Evolutionary conservation across 805 yeast genomes (phyloP), one percentile per base, ranked within the genome.

Genomic region (Danielia reshetovae): DNA sequence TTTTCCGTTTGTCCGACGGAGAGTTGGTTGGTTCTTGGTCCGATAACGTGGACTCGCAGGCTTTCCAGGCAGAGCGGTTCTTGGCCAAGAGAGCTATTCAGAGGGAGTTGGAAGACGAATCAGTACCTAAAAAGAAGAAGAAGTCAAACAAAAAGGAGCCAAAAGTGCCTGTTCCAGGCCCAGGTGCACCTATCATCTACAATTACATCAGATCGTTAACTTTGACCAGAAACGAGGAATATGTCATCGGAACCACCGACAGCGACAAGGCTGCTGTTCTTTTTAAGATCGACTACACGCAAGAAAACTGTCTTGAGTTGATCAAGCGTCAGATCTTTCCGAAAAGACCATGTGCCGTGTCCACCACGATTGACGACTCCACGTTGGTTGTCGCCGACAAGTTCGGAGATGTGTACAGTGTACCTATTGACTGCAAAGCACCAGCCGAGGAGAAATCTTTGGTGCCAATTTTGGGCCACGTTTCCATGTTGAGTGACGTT

Each of bases 401-500:
- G 64, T 93, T 90, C 55, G 98, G 98, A 30, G 99, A 93, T 60
- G 96, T 88, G 5, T 93, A 85, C 56, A 57, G 72, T 1, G 65
- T 86, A 24, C 62, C 71, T 2, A 60, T 78, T 18, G 62, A 62
- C 15, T 53, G 55, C 10, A 48, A 57, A 3, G 60, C 50, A 1
- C 49, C 71, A 1, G 56, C 62, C 2, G 69, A 70, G 4, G 75
- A 72, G 29, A 56, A 76, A 28, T 33, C 43, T 1, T 48, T 66
- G 32, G 72, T 66, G 24, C 97, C 97, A 2, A 70, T 90, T 5
- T 63, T 90, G 35, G 99, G 99, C 6, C 99, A 93, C 60, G 97
- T 93, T 4, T 89, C 97, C 3, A 87, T 93, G 96, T 72, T 93
- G 41, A 84, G 95, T n/a, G 87, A 80, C 43, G 72, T 89, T 2